Base-by-base conservation (phyloP, 441 rosid genomes). In the Erysimum pusillum region DNA sequence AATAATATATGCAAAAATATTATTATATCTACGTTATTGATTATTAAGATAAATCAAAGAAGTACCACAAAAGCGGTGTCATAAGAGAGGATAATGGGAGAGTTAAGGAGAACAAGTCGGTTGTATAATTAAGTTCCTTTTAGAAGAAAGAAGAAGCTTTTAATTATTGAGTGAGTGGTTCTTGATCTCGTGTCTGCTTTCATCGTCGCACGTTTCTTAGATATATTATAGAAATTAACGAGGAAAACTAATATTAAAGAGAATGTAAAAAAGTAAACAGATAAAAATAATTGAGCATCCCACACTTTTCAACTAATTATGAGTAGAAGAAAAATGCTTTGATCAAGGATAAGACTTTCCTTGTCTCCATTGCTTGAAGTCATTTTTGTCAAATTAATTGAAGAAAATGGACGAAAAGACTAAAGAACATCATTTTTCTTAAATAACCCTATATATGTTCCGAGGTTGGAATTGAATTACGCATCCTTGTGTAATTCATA, bases 101-200 rank as follows among this genome's bases (percentile, higher is more conserved):
- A 57, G 58, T 74, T 54, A 44, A 54, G 71, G 64, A 74, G 77
- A 54, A 54, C 63, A 64, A 53, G 63, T 63, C 42, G 42, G 52
- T 7, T 63, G 41, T 18, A 35, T 61, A 35, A 1, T 25, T 25
- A 25, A 17, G 46, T 46, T 36, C 9, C 5, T 6, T 32, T 45
- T 63, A 31, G 20, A 32, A 59, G 64, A 59, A 9, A 34, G 32
- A 70, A 12, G 9, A 71, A n/a, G 25, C 38, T 59, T 71, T 48
- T 22, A 59, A 49, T 52, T 51, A 49, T 62, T 73, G 41, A 49
- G 32, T 62, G 32, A 63, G 35, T 53, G 22, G 31, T 59, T 72
- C 54, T 41, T 39, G 44, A 53, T 63, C 70, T 73, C 18, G 49
- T 36, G 74, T 49, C 41, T 52, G 44, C 53, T 39, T 73, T 42